Evolutionary conservation across 345 rosid genomes (phyloP).

Genomic region (Corymbia maculata): DNA sequence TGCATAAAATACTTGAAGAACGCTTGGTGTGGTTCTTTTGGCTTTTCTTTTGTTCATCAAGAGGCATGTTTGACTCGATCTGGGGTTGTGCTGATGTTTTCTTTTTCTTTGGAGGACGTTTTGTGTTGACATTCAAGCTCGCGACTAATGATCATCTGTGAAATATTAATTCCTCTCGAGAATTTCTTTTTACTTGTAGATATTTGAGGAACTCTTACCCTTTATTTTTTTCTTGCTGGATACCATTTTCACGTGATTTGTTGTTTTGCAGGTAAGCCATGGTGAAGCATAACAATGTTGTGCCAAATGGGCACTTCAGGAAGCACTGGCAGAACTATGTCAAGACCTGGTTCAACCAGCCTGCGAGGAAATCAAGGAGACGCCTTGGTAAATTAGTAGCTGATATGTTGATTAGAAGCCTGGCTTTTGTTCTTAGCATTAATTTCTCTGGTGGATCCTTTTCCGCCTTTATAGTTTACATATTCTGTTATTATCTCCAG

Average conservation of each 20-base stretch:
- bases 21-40: not conserved
- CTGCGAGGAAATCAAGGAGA: slow-evolving; percentile 70
- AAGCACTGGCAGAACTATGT: slow-evolving; percentile 88
- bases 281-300: slow-evolving; percentile 76
- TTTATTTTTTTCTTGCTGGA: not conserved
- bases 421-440: not conserved
- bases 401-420: not conserved
- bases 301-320: slow-evolving; percentile 62
- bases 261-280: slow-evolving; percentile 23
- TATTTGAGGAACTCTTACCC: not conserved
- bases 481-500: slow-evolving; percentile 1
- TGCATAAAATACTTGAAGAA: not conserved
- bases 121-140: not conserved
- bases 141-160: not conserved
- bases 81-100: not conserved
- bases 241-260: not conserved
- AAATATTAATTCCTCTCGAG: not conserved
- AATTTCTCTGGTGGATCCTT: not conserved
- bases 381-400: slow-evolving; percentile 22
- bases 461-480: not conserved
- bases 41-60: not conserved
- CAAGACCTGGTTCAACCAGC: slow-evolving; percentile 87
- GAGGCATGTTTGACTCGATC: not conserved
- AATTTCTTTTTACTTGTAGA: not conserved
- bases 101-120: not conserved